Evolutionary conservation across 2,329 filamentous ascomycete species (phyloP), one percentile per base, ranked within the genome.

Genomic region (Colletotrichum chlorophyti): DNA sequence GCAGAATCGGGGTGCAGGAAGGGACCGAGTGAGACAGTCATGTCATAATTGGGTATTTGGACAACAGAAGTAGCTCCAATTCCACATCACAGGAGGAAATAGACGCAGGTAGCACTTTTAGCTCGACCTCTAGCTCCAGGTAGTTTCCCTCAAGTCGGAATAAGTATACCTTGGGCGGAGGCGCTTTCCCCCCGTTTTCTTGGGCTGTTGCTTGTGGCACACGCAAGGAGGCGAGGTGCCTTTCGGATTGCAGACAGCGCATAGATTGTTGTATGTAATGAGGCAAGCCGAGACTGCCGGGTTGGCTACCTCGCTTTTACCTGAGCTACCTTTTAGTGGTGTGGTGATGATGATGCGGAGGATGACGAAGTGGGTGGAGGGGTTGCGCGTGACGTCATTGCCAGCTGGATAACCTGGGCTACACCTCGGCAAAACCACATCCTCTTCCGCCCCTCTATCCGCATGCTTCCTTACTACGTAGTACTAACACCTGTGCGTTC

Each of bases 361-460:
- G 53, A 61, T 60, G 55, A 55, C 42, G 45, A 62, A 26, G 45
- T 32, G 52, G 37, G 48, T 29, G 59, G 43, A 54, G 49, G 53
- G 46, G 54, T 41, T 24, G 34, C 31, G 37, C 60, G 53, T 61
- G 60, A 63, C 55, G 60, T 62, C 60, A 63, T 58, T 12, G n/a
- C 35, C 29, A n/a, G 37, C 37, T 31, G 11, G 45, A 38, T 10
- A 14, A 14, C 35, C 29, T 19, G 23, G 43, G 27, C 54, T 15
- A 47, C 42, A 58, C 17, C 37, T 35, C 11, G 31, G 38, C 43
- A 26, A 55, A 55, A 50, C 35, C 35, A 40, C 26, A 37, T 34
- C 24, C 31, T 31, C 31, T 31, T 37, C 50, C 32, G 31, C 55
- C 54, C 54, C 35, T 37, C 29, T 9, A 7, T 19, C 6, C n/a